A percentile compares a stretch with the other conserved stretches of the same genome.
These are phyloP conservation scores for Naganishia liquefaciens DNA, from an alignment of 1,284 basidiomycete species.

Conservation along the genomic window DNA sequence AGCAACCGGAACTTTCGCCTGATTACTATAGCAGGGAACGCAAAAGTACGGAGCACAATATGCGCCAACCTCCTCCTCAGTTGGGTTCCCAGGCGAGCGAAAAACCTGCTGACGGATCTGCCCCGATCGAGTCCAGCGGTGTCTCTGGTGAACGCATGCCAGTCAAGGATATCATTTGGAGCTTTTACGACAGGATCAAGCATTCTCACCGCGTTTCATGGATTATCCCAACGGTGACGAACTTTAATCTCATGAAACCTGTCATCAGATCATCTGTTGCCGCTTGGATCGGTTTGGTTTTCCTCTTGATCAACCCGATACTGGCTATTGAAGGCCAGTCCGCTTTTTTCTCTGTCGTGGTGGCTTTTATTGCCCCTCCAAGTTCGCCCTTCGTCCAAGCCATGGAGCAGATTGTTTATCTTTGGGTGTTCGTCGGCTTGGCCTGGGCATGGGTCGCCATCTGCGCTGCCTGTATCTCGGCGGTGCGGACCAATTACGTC, in stretches of 20 bases:
- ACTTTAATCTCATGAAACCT: constrained; percentile 43
- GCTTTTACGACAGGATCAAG: constrained; percentile 11
- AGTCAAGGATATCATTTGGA: background rate
- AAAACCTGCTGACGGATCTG: background rate
- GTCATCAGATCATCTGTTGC: constrained; percentile 46
- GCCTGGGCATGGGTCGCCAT: constrained; percentile 51
- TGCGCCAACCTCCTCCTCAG: no score
- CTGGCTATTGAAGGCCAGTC: constrained; percentile 46
- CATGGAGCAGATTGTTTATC: constrained; percentile 46
- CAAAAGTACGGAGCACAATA: no score
- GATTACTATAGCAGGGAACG: no score
- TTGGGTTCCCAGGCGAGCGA: no score
- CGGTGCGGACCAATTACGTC: constrained; percentile 25
- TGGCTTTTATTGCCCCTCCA: constrained; percentile 49
- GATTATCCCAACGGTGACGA: constrained; percentile 43
- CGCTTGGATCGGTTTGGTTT: constrained; percentile 50
- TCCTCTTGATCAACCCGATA: constrained; percentile 45
- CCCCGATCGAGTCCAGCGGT: background rate
- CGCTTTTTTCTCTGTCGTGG: constrained; percentile 35
- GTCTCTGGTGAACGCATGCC: background rate
- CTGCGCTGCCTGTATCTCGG: constrained; percentile 40
- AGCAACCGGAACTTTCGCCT: no score
- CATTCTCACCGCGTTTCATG: constrained; percentile 39
- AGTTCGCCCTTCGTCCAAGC: constrained; percentile 45
- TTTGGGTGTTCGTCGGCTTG: constrained; percentile 47